phyloP scores from a whole-genome alignment of 2,329 filamentous ascomycete species.

The Fusarium tupiense region DNA sequence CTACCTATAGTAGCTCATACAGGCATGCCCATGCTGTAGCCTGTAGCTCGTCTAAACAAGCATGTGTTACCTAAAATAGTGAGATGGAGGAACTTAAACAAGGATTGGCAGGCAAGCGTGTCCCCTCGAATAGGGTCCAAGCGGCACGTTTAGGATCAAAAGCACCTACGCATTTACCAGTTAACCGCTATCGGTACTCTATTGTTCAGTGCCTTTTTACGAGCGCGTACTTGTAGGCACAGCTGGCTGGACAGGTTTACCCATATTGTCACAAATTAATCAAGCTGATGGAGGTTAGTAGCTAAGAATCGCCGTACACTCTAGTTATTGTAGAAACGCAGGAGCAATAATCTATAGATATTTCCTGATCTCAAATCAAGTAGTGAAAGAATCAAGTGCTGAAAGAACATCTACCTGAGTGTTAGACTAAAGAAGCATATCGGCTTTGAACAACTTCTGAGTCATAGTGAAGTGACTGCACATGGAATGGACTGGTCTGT shows the following conservation, averaged over 20 bases:
- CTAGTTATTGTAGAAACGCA: background rate
- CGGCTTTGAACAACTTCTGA: background rate
- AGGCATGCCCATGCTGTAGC: background rate
- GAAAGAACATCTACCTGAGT: background rate
- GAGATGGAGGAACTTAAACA: background rate
- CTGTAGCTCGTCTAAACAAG: background rate
- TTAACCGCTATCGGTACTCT: background rate
- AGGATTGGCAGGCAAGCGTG: background rate
- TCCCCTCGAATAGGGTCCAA: background rate
- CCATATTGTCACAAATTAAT: background rate
- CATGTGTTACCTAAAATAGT: background rate
- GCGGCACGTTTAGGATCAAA: background rate
- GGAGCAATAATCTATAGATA: background rate
- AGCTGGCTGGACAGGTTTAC: background rate
- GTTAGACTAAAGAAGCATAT: background rate
- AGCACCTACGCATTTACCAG: background rate
- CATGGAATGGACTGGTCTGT: background rate
- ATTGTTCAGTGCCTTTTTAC: background rate
- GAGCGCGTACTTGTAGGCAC: background rate
- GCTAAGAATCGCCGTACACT: background rate
- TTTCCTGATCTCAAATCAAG: background rate
- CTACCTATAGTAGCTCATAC: background rate
- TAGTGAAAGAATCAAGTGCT: background rate
- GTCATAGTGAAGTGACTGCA: background rate
- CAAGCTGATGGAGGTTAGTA: background rate